phyloP scores from a whole-genome alignment of 441 rosid genomes.

The Corymbia calophylla region DNA sequence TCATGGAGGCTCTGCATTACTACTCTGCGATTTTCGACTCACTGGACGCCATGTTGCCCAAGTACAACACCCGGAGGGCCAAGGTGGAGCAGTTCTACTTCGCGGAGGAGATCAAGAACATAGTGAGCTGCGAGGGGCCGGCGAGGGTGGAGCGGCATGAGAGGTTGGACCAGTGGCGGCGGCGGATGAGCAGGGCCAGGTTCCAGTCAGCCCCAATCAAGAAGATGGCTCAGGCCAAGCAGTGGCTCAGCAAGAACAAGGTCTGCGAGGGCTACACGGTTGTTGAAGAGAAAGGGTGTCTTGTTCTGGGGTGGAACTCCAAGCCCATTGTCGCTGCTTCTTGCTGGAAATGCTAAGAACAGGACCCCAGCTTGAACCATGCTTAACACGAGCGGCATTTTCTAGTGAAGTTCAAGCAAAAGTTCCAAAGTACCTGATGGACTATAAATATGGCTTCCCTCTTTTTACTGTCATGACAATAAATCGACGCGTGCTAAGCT shows the following conservation, averaged over 20 bases:
- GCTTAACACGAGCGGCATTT: neutral
- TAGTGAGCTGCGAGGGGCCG: conserved; percentile 53
- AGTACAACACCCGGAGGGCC: conserved; percentile 51
- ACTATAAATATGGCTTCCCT: neutral
- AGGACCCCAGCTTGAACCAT: neutral
- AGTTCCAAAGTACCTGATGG: neutral
- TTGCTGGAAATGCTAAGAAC: conserved; percentile 51
- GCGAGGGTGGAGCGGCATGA: conserved; percentile 53
- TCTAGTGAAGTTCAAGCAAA: neutral
- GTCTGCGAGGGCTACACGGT: conserved; percentile 42
- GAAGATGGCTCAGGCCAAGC: conserved; percentile 42
- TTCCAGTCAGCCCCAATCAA: conserved; percentile 48
- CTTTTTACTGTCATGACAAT: neutral
- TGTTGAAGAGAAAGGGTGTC: conserved; percentile 57
- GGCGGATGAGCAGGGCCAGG: conserved; percentile 75
- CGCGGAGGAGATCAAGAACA: conserved; percentile 62
- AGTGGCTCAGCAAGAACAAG: conserved; percentile 39
- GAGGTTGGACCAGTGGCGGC: conserved; percentile 56
- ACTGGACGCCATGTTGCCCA: conserved; percentile 45
- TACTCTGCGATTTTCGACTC: conserved; percentile 55
- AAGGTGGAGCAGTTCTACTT: conserved; percentile 64
- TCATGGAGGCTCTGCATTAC: conserved; percentile 62
- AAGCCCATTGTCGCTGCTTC: conserved; percentile 55
- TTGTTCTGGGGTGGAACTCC: conserved; percentile 60
- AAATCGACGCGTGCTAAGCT: neutral